These are phyloP conservation scores for Uromyces viciae-fabae DNA, from an alignment of 1,284 basidiomycete species.

Conservation along the genomic window DNA sequence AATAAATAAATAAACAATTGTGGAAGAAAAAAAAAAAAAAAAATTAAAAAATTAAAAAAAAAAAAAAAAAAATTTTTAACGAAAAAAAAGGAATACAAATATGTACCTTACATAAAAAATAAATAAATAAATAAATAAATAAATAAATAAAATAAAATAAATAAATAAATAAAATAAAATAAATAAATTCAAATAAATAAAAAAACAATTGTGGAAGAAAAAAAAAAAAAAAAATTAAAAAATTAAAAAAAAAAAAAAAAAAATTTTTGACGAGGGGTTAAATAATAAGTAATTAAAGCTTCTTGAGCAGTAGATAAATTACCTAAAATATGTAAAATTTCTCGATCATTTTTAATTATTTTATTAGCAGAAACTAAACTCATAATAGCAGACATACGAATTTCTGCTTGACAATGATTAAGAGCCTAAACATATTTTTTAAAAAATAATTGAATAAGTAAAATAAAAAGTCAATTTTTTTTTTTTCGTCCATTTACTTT, in stretches of 20 bases:
- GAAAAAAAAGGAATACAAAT: neutral
- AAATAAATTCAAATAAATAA: neutral
- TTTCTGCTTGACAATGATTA: slow-evolving; percentile 43
- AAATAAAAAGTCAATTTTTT: too few species aligned
- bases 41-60: slow-evolving; percentile 45
- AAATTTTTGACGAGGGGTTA: slow-evolving; percentile 34
- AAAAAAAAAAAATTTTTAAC: slow-evolving; percentile 22
- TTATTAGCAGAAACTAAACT: slow-evolving; percentile 47
- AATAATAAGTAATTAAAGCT: slow-evolving; percentile 48
- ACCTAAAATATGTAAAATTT: slow-evolving; percentile 46
- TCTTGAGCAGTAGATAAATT: slow-evolving; percentile 47
- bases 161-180: neutral
- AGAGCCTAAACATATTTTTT: slow-evolving; percentile 40
- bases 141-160: neutral
- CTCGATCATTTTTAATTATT: slow-evolving; percentile 46
- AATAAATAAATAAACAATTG: neutral
- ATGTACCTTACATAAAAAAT: neutral
- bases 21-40: neutral
- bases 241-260: neutral
- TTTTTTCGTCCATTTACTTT: too few species aligned
- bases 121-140: neutral
- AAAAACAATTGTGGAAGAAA: neutral
- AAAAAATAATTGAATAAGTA: too few species aligned
- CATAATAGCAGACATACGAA: slow-evolving; percentile 46
- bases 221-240: neutral